phyloP scores from a whole-genome alignment of 805 yeast species.

The Metschnikowia sp. region DNA sequence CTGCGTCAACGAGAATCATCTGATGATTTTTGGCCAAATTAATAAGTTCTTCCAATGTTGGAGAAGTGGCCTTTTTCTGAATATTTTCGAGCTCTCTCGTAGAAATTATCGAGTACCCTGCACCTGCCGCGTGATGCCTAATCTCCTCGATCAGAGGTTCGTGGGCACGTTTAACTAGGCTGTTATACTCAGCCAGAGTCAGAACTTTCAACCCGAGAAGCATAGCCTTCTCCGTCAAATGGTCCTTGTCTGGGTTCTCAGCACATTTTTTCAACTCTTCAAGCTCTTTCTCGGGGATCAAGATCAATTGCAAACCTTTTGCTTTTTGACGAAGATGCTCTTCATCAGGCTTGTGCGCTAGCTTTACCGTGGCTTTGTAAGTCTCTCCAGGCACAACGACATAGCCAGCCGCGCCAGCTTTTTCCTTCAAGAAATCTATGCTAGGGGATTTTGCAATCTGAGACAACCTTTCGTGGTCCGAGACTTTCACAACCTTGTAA shows the following conservation, averaged over 20 bases:
- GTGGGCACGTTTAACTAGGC: conserved; percentile 6
- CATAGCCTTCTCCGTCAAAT: conserved; percentile 7
- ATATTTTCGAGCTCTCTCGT: conserved; percentile 2
- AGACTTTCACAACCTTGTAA: conserved; percentile 5
- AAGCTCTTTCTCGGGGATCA: not conserved
- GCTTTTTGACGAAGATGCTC: conserved; percentile 8
- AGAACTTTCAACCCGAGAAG: conserved; percentile 3
- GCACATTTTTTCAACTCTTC: conserved; percentile 1
- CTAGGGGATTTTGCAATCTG: conserved; percentile 5
- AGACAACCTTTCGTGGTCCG: conserved; percentile 5
- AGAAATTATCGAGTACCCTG: conserved; percentile 1
- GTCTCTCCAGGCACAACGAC: conserved; percentile 1
- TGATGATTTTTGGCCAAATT: conserved; percentile 4
- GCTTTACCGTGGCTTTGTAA: not conserved
- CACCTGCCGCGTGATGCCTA: conserved; percentile 1
- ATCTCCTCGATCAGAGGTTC: conserved; percentile 16
- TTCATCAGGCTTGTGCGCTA: conserved; percentile 5
- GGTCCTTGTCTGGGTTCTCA: conserved; percentile 3
- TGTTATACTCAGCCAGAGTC: conserved; percentile 5
- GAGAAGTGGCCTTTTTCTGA: conserved; percentile 12
- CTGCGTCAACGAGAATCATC: conserved; percentile 3
- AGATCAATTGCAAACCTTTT: not conserved
- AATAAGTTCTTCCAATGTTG: conserved; percentile 13
- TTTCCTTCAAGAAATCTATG: conserved; percentile 4
- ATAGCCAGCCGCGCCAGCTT: conserved; percentile 6